phyloP scores from a whole-genome alignment of 1,284 basidiomycete genomes.

The Ustilago bromivora region DNA sequence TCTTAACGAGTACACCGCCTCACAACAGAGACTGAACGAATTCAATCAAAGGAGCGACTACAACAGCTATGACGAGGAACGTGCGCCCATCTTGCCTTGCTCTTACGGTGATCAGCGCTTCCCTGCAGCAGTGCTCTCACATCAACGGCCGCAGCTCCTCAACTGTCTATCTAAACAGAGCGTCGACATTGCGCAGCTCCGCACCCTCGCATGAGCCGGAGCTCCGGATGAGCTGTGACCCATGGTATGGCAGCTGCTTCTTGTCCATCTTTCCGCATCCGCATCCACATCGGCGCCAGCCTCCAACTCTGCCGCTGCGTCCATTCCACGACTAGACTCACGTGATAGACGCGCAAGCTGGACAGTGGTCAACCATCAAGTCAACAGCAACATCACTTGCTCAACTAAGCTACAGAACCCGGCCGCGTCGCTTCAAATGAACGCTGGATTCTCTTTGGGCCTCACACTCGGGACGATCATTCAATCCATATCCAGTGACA shows the following conservation, averaged over 20 bases:
- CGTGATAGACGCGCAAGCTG: conserved; percentile 42
- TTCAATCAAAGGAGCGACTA: conserved; percentile 26
- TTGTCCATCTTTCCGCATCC: conserved; percentile 74
- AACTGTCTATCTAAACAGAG: conserved; percentile 53
- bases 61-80: conserved; percentile 32
- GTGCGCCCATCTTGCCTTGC: conserved; percentile 20
- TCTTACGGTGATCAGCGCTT: neutral
- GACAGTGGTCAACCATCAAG: conserved; percentile 72
- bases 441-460: conserved; percentile 73
- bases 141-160: conserved; percentile 55
- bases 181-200: conserved; percentile 76
- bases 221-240: conserved; percentile 88
- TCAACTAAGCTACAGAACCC: conserved; percentile 73
- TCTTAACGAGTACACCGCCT: conserved; percentile 41
- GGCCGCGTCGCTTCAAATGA: conserved; percentile 73
- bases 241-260: conserved; percentile 91
- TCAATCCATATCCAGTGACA: conserved; percentile 43
- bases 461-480: conserved; percentile 76
- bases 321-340: conserved; percentile 10
- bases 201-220: conserved; percentile 95
- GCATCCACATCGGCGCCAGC: conserved; percentile 5
- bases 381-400: conserved; percentile 88
- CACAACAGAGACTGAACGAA: conserved; percentile 37
- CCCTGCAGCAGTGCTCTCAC: neutral
- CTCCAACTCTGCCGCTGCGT: conserved; percentile 6